These are phyloP conservation scores for Fusarium proliferatum DNA, from an alignment of 2,329 filamentous ascomycete genomes.

Conservation along the genomic window DNA sequence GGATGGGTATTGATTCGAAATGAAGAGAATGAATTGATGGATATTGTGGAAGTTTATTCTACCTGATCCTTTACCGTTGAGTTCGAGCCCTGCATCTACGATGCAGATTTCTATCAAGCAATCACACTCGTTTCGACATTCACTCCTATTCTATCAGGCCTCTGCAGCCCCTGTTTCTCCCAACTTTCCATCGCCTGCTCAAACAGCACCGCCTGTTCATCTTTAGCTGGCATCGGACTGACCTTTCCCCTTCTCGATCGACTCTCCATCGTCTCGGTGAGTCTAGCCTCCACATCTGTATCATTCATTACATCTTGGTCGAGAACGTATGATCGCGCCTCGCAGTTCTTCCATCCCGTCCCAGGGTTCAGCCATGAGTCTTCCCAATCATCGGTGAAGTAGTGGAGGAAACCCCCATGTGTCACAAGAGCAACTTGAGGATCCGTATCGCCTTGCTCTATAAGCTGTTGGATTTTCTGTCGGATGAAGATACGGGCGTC, in stretches of 20 bases:
- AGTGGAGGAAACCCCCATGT: not conserved
- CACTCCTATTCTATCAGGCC: not conserved
- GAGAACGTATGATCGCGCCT: not conserved
- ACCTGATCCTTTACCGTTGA: fast-evolving
- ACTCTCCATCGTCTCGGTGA: not conserved
- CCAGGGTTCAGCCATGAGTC: not conserved
- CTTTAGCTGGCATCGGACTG: fast-evolving
- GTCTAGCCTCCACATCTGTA: not conserved
- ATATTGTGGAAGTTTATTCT: not conserved
- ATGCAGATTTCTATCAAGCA: not conserved
- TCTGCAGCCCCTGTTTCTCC: not conserved
- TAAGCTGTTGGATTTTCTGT: not conserved
- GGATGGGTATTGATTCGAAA: not conserved
- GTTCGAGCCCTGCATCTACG: not conserved
- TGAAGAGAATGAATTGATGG: not conserved
- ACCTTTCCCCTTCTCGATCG: not conserved
- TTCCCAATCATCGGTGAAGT: not conserved
- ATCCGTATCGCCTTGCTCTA: not conserved
- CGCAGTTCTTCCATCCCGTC: not conserved
- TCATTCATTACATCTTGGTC: not conserved
- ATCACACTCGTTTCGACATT: not conserved
- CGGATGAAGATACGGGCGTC: not conserved
- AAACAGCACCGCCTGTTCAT: not conserved
- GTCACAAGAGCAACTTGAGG: not conserved
- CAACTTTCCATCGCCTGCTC: not conserved